Base-by-base conservation (phyloP, 169 alveolate genomes). In the Haemoproteus tartakovskyi region DNA sequence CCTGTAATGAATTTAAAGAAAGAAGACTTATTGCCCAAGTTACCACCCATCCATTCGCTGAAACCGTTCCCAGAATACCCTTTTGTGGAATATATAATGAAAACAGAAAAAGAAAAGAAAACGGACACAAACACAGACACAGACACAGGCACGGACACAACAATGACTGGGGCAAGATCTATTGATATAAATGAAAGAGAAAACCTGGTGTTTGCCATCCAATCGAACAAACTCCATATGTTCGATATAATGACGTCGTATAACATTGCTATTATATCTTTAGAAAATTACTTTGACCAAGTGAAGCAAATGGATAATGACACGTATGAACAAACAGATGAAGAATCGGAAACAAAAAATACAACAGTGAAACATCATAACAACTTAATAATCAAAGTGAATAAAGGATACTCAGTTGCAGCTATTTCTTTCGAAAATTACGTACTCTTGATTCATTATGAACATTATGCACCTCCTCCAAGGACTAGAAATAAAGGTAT, bases 21-120 rank as follows among this genome's bases (percentile, higher is more conserved):
- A 60, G 84, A 74, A 19, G 84, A 74, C 22, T 14, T 74, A 45
- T 37, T 74, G 16, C 84, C 84, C 12, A 74, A 74, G 45, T 57
- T 74, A 26, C 78, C 74, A 16, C 33, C 84, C 6, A 54, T 52
- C 0, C 30, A 56, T 5, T 74, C 84, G 2, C 27, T 74, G 27
- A 74, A 38, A 30, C 84, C 84, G 2, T 74, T 43, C 36, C 84
- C 84, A 1, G 43, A 74, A n/a, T 47, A 59, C 24, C 54, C 62
- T 0, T 50, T 74, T 74, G 40, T 74, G 12, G 45, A 74, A 12
- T 74, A 74, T 45, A 16, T 30, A 40, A 43, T 43, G 50, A 37
- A 56, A 29, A 59, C 3, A 6, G 40, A 21, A 11, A 48, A 67
- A 16, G 14, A 41, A 3, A 24, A 48, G 33, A 37, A 43, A 29